Conservation (phyloP, 495 filamentous ascomycete species). For the Hypoxylon perforatum region DNA sequence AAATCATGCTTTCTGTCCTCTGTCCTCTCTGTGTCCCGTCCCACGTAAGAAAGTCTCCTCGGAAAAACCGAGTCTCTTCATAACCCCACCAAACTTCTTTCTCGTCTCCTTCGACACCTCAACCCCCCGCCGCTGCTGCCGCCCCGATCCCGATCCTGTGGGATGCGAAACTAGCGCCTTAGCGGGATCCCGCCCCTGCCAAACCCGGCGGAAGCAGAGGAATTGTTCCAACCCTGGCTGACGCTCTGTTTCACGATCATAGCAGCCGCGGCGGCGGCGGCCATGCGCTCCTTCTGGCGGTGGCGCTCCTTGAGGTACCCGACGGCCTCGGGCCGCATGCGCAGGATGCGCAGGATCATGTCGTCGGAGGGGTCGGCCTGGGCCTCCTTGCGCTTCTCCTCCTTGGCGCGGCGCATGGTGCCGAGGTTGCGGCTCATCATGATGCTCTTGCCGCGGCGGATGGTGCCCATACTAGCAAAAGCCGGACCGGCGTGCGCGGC, state of each 20-base stretch:
- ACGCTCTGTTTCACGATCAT: conserved; percentile 95
- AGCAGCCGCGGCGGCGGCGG: conserved; percentile 88
- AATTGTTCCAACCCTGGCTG: conserved; percentile 63
- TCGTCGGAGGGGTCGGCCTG: conserved; percentile 98
- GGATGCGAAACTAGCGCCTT: conserved; percentile 42
- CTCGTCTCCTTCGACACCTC: conserved; percentile 16
- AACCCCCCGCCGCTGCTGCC: too few relatives aligned
- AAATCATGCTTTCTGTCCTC: not conserved
- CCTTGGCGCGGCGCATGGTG: conserved; percentile 94
- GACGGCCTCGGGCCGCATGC: conserved; percentile 96
- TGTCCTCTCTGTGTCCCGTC: conserved; percentile 8
- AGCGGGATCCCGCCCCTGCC: conserved; percentile 63
- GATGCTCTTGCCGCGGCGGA: conserved; percentile 88
- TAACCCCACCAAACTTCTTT: conserved; percentile 30
- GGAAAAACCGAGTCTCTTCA: conserved; percentile 37
- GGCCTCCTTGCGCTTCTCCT: conserved; percentile 92
- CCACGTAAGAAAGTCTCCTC: conserved; percentile 18
- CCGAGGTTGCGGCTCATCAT: conserved; percentile 95
- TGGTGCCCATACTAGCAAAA: conserved; percentile 76
- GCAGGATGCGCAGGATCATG: conserved; percentile 94
- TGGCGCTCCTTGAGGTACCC: conserved; percentile 89
- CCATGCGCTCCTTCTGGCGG: conserved; percentile 92
- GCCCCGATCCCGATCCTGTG: not conserved
- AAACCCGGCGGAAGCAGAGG: conserved; percentile 74
- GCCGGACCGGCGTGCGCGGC: conserved; percentile 65